Base-by-base conservation (phyloP, 1,284 basidiomycete species). In the Apiotrichum siamense region DNA sequence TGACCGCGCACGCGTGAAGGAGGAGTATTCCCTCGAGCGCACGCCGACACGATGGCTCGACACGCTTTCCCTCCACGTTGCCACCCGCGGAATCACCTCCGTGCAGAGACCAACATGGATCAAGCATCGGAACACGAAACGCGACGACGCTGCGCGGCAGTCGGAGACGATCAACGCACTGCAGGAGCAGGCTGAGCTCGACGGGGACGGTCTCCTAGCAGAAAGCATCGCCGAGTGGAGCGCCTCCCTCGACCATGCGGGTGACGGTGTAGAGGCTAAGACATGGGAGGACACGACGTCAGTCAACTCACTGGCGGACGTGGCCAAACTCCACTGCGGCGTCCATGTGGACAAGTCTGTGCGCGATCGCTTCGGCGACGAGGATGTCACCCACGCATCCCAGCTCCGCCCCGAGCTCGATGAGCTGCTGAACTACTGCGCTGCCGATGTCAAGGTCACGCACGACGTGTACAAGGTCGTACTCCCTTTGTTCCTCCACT, bases 71-170 rank as follows among this genome's bases (percentile, higher is more conserved):
- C 78, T 99, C 11, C 94, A 99, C 68, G 86, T 96, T 43, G 91
- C 96, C 5, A 87, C 92, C 3, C 86, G 87, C 54, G 94, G 96
- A 7, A 94, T 98, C 51, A 94, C 92, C 0, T 92, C 89, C 0
- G 87, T 92, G 57, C 96, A 98, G 69, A 83, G 93, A 0, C 89
- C 91, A 0, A 87, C 87, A 2, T 98, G 93, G 92, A 82, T 85
- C 75, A 84, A 86, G 65, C 82, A 92, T 67, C 73, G 77, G 25
- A 78, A 79, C 54, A 75, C 77, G 50, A 76, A 77, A 41, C 52
- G 49, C 37, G 59, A 47, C 75, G 79, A 66, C 45, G 54, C 50
- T 18, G 31, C 51, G 73, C 58, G 70, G 67, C 50, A 63, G 12
- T 49, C 49, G 15, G 67, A 70, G 47, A 45, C 55, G 4, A 21